These are phyloP conservation scores for Penicillium sp. DNA, from an alignment of 2,329 filamentous ascomycete genomes.

Conservation along the genomic window DNA sequence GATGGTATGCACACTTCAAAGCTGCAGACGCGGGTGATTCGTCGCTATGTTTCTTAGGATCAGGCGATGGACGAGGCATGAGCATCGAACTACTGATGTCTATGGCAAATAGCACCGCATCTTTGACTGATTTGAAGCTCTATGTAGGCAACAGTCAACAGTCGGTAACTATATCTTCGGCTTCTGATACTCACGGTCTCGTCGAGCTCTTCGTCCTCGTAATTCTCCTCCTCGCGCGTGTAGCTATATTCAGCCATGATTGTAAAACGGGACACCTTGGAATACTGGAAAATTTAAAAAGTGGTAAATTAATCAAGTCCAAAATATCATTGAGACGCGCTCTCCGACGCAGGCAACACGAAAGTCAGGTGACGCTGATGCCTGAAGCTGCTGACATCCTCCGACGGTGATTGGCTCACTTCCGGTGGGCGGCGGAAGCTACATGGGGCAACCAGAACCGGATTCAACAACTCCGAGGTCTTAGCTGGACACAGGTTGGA, in stretches of 20 bases:
- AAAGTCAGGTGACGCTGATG: conserved; percentile 33
- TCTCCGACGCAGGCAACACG: conserved; percentile 27
- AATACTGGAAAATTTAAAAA: not conserved
- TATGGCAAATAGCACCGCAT: conserved; percentile 97
- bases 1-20: conserved; percentile 85
- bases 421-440: not conserved
- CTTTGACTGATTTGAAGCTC: conserved; percentile 89
- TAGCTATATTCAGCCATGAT: conserved; percentile 40
- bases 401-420: conserved; percentile 29
- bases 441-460: not conserved
- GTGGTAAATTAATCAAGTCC: not conserved
- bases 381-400: conserved; percentile 30
- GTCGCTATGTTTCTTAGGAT: conserved; percentile 71
- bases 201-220: conserved; percentile 49
- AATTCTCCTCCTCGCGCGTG: conserved; percentile 39
- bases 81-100: conserved; percentile 90
- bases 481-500: not conserved
- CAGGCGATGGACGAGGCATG: conserved; percentile 58
- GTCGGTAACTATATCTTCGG: not conserved
- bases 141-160: conserved; percentile 35
- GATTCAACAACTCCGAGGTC: conserved; percentile 7
- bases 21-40: conserved; percentile 80
- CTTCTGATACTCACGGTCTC: conserved; percentile 38
- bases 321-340: conserved; percentile 29
- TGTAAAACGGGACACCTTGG: not conserved